Conservation (phyloP, 116 monocot genomes). For the Papilionanthe hybrid region DNA sequence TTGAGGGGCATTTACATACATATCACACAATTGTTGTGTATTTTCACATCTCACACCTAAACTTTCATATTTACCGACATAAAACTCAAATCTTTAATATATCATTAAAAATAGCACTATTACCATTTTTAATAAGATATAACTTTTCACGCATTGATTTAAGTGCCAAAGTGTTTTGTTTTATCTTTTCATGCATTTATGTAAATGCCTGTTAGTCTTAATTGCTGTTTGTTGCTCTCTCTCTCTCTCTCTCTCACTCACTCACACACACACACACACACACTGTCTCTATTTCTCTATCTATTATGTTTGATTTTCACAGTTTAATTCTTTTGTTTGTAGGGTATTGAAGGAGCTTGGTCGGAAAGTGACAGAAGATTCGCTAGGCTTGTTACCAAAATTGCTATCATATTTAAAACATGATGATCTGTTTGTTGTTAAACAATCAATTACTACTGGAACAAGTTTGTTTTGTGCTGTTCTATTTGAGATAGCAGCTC, state of each 20-base stretch:
- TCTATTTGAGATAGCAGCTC: slow-evolving; percentile 86
- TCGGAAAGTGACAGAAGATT: slow-evolving; percentile 47
- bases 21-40: too few species aligned
- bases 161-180: too few species aligned
- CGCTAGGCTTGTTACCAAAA: slow-evolving; percentile 54
- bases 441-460: slow-evolving; percentile 77
- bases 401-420: slow-evolving; percentile 76
- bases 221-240: neutral
- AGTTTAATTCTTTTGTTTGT: slow-evolving; percentile 6
- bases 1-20: too few species aligned
- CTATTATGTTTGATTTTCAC: neutral
- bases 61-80: too few species aligned
- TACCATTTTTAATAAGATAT: too few species aligned
- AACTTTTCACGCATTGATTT: too few species aligned
- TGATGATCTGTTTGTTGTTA: slow-evolving; percentile 65
- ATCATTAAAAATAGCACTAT: too few species aligned
- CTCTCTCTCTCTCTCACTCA: neutral
- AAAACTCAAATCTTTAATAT: too few species aligned
- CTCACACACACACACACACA: neutral
- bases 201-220: too few species aligned
- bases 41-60: too few species aligned
- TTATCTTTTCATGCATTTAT: too few species aligned
- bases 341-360: slow-evolving; percentile 75
- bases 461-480: slow-evolving; percentile 83
- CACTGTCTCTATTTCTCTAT: neutral